Percentiles rank a stretch among this genome's conserved stretches.
Conservation (phyloP, 176 grass and related monocot species). For the Raddia guianensis region DNA sequence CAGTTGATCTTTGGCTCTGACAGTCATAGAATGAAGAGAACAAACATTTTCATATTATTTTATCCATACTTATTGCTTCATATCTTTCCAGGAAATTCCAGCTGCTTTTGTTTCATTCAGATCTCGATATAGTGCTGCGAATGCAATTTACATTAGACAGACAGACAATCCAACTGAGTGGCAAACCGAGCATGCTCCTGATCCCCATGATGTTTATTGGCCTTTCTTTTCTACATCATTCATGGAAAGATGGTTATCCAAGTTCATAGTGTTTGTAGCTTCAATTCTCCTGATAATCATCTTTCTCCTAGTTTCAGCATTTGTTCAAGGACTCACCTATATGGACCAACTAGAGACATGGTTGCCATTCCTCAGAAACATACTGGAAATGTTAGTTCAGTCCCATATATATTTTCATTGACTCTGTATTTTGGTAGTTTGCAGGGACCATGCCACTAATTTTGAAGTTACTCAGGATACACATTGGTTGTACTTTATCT, state of each 20-base stretch:
- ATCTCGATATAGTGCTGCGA: constrained; percentile 74
- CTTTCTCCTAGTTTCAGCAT: constrained; percentile 68
- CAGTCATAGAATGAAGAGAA: neutral
- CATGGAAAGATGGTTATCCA: constrained; percentile 89
- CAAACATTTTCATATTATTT: constrained; percentile 16
- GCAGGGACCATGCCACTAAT: neutral
- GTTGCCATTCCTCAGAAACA: constrained; percentile 81
- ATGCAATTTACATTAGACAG: constrained; percentile 73
- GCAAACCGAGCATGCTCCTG: constrained; percentile 88
- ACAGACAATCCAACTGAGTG: constrained; percentile 81
- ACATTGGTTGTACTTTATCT: constrained; percentile 2
- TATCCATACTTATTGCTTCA: constrained; percentile 23
- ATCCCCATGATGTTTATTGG: constrained; percentile 89
- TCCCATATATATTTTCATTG: neutral
- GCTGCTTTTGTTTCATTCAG: constrained; percentile 90
- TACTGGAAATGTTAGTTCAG: constrained; percentile 77
- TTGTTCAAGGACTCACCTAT: constrained; percentile 95
- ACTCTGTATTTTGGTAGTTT: constrained; percentile 21
- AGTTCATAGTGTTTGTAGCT: constrained; percentile 78
- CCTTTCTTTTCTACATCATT: constrained; percentile 94
- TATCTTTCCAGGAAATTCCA: constrained; percentile 64
- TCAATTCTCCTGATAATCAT: constrained; percentile 77
- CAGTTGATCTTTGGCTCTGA: constrained; percentile 30
- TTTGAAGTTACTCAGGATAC: neutral
- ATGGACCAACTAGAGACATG: constrained; percentile 84